Evolutionary conservation across 2,329 filamentous ascomycete species (phyloP).

Genomic region (Thermochaetoides dissita): DNA sequence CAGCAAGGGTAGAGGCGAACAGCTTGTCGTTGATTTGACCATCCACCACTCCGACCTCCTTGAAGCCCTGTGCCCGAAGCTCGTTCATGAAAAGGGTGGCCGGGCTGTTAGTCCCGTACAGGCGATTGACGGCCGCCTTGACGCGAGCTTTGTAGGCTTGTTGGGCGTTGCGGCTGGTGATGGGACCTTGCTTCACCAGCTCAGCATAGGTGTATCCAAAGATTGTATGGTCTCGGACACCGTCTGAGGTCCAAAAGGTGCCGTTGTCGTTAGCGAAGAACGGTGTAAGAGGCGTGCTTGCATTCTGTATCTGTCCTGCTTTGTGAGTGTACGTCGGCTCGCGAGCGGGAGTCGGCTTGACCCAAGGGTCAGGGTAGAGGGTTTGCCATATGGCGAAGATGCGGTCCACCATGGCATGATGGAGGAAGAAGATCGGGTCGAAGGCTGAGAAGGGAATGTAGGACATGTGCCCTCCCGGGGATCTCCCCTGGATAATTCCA

Average conservation of each 20-base stretch:
- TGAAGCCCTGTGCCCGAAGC: conserved; percentile 5
- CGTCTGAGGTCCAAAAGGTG: conserved; percentile 54
- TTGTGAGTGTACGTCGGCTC: conserved; percentile 48
- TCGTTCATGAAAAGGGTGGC: conserved; percentile 19
- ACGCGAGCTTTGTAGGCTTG: conserved; percentile 21
- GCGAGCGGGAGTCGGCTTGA: conserved; percentile 40
- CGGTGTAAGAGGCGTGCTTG: conserved; percentile 47
- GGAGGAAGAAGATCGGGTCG: conserved; percentile 67
- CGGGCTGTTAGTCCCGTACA: conserved; percentile 40
- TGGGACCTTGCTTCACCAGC: conserved; percentile 20
- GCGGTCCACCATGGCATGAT: conserved; percentile 64
- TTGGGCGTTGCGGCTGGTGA: conserved; percentile 12
- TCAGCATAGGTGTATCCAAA: conserved; percentile 70
- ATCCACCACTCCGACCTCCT: neutral
- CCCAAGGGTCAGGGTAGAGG: conserved; percentile 54
- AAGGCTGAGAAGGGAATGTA: conserved; percentile 52
- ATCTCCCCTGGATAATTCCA: conserved; percentile 17
- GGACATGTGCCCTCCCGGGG: conserved; percentile 48
- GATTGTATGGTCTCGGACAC: conserved; percentile 39
- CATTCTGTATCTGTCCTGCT: conserved; percentile 38
- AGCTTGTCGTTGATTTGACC: neutral
- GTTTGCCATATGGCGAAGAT: conserved; percentile 65
- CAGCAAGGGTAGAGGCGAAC: neutral
- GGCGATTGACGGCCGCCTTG: conserved; percentile 39
- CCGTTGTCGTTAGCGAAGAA: conserved; percentile 47